A percentile compares a stretch with the other conserved stretches of the same genome.
Conservation (phyloP, 768 basidiomycete genomes). For the Podaxis sp. region DNA sequence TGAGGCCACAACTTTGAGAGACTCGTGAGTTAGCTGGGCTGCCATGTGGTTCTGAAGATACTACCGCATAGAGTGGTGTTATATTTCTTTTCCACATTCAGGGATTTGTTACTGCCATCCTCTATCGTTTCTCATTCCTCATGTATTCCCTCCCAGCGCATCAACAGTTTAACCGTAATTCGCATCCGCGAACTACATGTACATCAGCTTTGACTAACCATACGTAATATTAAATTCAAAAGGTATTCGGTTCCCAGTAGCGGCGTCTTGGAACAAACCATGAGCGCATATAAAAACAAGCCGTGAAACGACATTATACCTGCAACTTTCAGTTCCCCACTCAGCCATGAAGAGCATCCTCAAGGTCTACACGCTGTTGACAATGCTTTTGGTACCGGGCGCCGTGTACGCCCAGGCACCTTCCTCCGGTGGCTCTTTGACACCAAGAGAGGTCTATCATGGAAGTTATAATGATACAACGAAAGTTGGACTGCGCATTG, state of each 20-base stretch:
- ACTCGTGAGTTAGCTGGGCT: background rate
- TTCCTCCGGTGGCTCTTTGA: background rate
- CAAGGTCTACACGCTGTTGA: background rate
- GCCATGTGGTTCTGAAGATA: background rate
- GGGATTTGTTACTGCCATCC: background rate
- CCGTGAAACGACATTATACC: background rate
- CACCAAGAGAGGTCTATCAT: conserved; percentile 35
- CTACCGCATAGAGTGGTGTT: too few species aligned
- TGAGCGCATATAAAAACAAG: background rate
- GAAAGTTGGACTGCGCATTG: conserved; percentile 42
- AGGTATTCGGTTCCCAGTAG: too few species aligned
- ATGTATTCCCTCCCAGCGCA: too few species aligned
- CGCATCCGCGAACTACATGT: too few species aligned
- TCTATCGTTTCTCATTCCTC: too few species aligned
- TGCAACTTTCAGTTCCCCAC: background rate
- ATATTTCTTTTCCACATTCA: background rate
- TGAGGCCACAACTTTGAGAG: background rate
- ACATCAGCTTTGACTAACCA: too few species aligned
- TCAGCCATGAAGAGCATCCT: conserved; percentile 6
- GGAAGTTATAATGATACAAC: conserved; percentile 35
- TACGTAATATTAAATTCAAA: too few species aligned
- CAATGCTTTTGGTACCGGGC: background rate
- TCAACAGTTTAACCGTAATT: too few species aligned
- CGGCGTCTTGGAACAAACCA: background rate
- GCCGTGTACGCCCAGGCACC: background rate